These are phyloP conservation scores for Jamesozyma lodderae DNA, from an alignment of 805 yeast species.

Conservation along the genomic window DNA sequence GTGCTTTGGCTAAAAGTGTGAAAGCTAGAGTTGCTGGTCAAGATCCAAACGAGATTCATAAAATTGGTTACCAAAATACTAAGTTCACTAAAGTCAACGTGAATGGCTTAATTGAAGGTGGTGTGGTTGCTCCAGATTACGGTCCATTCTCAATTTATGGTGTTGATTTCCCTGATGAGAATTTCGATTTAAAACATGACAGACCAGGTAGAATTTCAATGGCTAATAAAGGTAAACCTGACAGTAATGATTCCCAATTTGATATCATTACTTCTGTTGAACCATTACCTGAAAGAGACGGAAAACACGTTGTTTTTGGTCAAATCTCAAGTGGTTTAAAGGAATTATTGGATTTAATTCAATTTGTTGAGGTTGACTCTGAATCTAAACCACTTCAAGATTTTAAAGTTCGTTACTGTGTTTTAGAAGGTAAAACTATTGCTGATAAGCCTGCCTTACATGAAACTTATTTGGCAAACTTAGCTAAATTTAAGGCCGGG, in stretches of 20 bases:
- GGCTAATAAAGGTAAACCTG: conserved; percentile 57
- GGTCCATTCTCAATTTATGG: conserved; percentile 84
- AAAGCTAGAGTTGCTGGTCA: conserved; percentile 27
- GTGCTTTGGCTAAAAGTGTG: conserved; percentile 39
- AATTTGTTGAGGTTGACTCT: conserved; percentile 39
- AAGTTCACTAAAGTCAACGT: conserved; percentile 67
- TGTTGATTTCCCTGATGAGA: conserved; percentile 66
- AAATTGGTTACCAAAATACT: conserved; percentile 44
- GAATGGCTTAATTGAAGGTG: conserved; percentile 79
- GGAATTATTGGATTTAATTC: conserved; percentile 47
- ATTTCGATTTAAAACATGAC: conserved; percentile 54
- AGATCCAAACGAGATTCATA: conserved; percentile 15
- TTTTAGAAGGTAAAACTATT: conserved; percentile 23
- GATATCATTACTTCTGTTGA: conserved; percentile 53
- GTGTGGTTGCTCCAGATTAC: conserved; percentile 69
- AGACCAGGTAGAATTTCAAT: conserved; percentile 60
- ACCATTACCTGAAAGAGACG: conserved; percentile 42
- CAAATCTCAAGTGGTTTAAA: conserved; percentile 62
- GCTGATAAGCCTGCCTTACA: conserved; percentile 15
- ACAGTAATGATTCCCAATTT: conserved; percentile 64
- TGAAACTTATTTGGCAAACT: conserved; percentile 13
- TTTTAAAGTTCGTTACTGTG: conserved; percentile 33
- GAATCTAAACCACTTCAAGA: conserved; percentile 2
- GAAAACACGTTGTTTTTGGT: conserved; percentile 68
- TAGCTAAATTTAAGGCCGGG: conserved; percentile 23